Base-by-base conservation (phyloP, 768 basidiomycete genomes). In the Suillus brevipes region DNA sequence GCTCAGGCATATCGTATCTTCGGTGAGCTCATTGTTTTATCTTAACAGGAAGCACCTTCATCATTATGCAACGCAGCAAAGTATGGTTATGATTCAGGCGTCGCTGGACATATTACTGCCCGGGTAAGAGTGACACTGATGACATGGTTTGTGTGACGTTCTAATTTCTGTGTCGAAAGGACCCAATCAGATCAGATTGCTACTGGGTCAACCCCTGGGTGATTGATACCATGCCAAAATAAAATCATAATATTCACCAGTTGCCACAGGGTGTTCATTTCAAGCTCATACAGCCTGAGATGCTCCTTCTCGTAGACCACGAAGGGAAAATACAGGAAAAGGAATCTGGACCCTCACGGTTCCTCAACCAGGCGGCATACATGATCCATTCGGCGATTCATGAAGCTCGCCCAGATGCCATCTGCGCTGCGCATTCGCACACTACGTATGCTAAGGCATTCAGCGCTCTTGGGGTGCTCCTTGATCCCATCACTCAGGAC, bases 201-300 rank as follows among this genome's bases (percentile, higher is more conserved):
- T 83, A 82, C 75, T 84, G 82, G 83, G 81, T 83, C 55, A 83
- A 84, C 65, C 82, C 82, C 2, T 81, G 81, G 65, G 82, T 79
- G 64, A 64, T 72, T 40, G 8, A 52, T 37, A n/a, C 31, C 16
- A 28, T 47, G 4, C 25, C 57, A 34, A 23, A 14, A 57, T 57
- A 23, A 38, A 25, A 14, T 42, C 37, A 38, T 23, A 16, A 60
- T 45, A 40, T 64, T 53, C 38, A 55, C 56, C 62, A 34, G 16
- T 43, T 40, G 55, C 5, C 12, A 7, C 50, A 81, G 79, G 81
- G 83, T 25, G 68, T 79, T 20, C 83, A 83, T 68, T 85, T 84
- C 74, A 74, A 75, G 50, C 68, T 81, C 16, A 81, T 85, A 61
- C 79, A 81, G 63, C 75, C 83, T 0, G 69, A 69, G 4, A 81